Evolutionary conservation across 768 basidiomycete genomes (phyloP), one percentile per base, ranked within the genome.

Genomic region (Solioccasus polychromus): DNA sequence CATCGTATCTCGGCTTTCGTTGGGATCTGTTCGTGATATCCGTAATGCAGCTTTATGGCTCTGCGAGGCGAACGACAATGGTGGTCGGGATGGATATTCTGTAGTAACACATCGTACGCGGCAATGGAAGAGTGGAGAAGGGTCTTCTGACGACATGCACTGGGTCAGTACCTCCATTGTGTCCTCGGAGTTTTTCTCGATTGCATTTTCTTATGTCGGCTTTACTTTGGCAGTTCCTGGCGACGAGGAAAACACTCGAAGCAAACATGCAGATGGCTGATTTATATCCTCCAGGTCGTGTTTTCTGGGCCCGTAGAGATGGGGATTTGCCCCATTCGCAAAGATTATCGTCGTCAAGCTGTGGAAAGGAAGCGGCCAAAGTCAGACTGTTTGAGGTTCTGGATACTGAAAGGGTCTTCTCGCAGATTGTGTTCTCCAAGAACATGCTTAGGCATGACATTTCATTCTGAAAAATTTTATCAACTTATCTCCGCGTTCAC

Each of bases 181-280:
- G 15, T 39, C 20, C 3, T 31, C 17, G 23, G 15, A 31, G 15
- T 15, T 15, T 38, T 41, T 50, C 22, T 32, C n/a, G 41, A 14
- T 15, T 28, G 28, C 20, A 2, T 14, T 39, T 22, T 29, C 41
- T 39, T 10, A 9, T 15, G 25, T 30, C 17, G 25, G 17, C 20
- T 11, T 40, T 42, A 8, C 35, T 25, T 35, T 32, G 19, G 37
- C 44, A 91, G 89, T 88, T 92, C 57, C 70, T 91, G 30, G 78
- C 87, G 0, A 77, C 86, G 47, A 79, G 89, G 35, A 91, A 88
- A 71, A 90, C 88, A 3, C 74, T 92, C 0, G 87, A 91, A 61
- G 88, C 88, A 35, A 89, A 87, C 48, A 91, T 92, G 88, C 76
- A 80, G 39, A 78, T 75, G 70, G 68, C 78, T 3, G 75, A 82